Conservation (phyloP, 2,329 filamentous ascomycete genomes). For the Pseudonectria buxi region DNA sequence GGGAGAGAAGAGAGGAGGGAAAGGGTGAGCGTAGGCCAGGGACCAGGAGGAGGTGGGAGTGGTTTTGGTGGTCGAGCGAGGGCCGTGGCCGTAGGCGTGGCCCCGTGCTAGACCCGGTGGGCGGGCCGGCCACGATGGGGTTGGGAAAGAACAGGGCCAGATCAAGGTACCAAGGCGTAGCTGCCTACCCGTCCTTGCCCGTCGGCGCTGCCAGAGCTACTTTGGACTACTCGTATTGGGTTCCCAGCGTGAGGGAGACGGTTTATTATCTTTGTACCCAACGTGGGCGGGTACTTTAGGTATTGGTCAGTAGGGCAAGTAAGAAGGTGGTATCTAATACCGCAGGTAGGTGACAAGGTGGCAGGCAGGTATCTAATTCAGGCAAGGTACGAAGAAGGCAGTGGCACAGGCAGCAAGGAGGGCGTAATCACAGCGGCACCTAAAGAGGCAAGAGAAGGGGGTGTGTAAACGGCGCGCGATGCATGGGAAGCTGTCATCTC, state of each 20-base stretch:
- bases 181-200: no score
- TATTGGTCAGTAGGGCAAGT: no score
- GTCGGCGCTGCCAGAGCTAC: no score
- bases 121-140: slow-evolving; percentile 1
- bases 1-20: slow-evolving; percentile 19
- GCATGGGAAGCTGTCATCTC: no score
- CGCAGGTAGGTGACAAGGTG: slow-evolving; percentile 5
- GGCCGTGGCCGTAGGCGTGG: slow-evolving; percentile 7
- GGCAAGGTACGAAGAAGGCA: no score
- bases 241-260: no score
- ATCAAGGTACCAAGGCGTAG: no score
- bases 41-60: slow-evolving; percentile 18
- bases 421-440: slow-evolving; percentile 9
- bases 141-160: slow-evolving; percentile 11
- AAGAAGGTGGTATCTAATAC: slow-evolving; percentile 2
- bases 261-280: no score
- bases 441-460: slow-evolving; percentile 8
- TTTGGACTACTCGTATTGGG: no score
- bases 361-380: slow-evolving; percentile 7
- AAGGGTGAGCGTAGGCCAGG: slow-evolving; percentile 18
- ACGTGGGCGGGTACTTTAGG: no score
- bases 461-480: background rate
- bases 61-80: slow-evolving; percentile 11
- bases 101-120: no score
- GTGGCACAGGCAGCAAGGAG: slow-evolving; percentile 1